A percentile compares a stretch with the other conserved stretches of the same genome.
These are phyloP conservation scores for Chlorella sp. DNA, from an alignment of 139 green algal genomes.

Conservation along the genomic window DNA sequence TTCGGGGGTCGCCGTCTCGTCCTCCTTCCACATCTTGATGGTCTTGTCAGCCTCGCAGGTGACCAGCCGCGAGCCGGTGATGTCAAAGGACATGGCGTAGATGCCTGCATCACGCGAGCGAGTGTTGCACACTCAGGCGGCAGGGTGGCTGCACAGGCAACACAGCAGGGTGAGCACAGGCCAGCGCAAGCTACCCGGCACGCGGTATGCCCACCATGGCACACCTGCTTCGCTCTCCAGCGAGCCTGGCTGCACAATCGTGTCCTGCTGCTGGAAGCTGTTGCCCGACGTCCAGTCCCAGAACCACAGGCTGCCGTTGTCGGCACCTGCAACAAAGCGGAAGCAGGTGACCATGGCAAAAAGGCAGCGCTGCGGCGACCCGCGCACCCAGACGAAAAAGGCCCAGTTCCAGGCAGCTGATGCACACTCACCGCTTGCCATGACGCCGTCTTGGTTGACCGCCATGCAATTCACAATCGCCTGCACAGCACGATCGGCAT, in stretches of 20 bases:
- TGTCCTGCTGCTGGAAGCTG: constrained; percentile 90
- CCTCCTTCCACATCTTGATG: constrained; percentile 98
- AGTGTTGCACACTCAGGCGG: no score
- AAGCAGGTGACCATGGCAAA: background rate
- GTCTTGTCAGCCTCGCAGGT: constrained; percentile 98
- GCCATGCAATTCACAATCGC: constrained; percentile 94
- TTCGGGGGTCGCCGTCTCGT: constrained; percentile 86
- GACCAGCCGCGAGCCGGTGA: constrained; percentile 81
- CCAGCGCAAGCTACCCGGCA: no score
- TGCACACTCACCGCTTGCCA: constrained; percentile 74
- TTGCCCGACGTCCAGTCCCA: constrained; percentile 97
- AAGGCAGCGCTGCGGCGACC: background rate
- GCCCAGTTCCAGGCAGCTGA: background rate
- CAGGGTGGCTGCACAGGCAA: background rate
- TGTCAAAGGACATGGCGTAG: constrained; percentile 81
- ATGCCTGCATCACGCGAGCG: constrained; percentile 60
- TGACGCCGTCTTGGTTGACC: constrained; percentile 95
- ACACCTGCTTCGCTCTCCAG: constrained; percentile 81
- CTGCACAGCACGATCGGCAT: background rate
- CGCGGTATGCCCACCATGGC: no score
- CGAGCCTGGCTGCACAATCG: constrained; percentile 90
- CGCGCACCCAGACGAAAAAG: no score
- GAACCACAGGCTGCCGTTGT: constrained; percentile 84
- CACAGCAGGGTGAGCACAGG: background rate
- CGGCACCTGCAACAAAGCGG: constrained; percentile 43